Evolutionary conservation across 1,139 yeast genomes (phyloP).

Genomic region (Magnusiomyces suaveolens): DNA sequence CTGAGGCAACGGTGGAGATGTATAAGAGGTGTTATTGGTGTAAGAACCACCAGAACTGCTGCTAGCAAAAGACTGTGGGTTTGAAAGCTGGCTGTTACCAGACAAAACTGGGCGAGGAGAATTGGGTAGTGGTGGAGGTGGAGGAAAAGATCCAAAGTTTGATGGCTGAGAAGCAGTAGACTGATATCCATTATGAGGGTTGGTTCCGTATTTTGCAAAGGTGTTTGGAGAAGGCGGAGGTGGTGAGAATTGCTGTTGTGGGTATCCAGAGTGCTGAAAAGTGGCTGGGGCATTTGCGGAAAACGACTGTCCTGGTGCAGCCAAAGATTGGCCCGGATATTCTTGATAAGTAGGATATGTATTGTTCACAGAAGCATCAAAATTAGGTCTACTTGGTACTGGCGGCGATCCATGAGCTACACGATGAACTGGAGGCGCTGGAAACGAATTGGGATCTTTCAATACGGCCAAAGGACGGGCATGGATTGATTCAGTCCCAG

Average conservation of each 20-base stretch:
- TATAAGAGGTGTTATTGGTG: too few species aligned
- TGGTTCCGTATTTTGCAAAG: too few species aligned
- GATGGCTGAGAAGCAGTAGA: too few species aligned
- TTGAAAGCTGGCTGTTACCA: background rate
- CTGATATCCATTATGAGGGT: too few species aligned
- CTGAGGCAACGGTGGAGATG: too few species aligned
- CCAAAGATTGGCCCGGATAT: constrained; percentile 1
- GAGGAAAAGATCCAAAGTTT: background rate
- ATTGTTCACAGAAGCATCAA: too few species aligned
- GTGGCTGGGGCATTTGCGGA: background rate
- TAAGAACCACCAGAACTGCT: too few species aligned
- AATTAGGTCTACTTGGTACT: constrained; percentile 5
- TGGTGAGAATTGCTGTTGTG: too few species aligned
- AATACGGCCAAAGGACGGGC: constrained; percentile 32
- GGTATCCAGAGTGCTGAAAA: background rate
- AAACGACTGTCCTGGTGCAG: background rate
- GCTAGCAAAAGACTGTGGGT: too few species aligned
- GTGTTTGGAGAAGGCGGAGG: too few species aligned
- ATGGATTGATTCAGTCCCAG: constrained; percentile 1
- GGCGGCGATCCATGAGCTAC: constrained; percentile 24
- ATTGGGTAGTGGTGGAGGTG: background rate
- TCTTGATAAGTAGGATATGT: too few species aligned
- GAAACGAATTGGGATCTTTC: constrained; percentile 38
- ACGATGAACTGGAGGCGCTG: constrained; percentile 46
- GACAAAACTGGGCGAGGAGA: background rate